Percentiles rank a stretch among this genome's conserved stretches.
Conservation (phyloP, 805 yeast genomes). For the Candida boleticola region DNA sequence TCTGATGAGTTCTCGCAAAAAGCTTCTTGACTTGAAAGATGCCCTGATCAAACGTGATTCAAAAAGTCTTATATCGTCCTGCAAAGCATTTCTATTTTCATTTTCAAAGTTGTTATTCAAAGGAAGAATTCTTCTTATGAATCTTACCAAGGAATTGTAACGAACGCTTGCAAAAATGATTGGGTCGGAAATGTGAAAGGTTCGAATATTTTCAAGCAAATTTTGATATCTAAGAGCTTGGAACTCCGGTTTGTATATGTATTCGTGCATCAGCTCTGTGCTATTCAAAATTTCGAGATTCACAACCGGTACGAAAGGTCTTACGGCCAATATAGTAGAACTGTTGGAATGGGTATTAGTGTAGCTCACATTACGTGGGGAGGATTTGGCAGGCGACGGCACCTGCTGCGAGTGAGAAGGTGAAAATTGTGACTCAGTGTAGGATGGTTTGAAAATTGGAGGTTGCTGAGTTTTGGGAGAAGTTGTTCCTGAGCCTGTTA, state of each 20-base stretch:
- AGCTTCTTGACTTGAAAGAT: background rate
- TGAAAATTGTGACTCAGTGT: background rate
- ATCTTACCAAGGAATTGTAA: constrained; percentile 28
- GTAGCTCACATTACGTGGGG: too few species aligned
- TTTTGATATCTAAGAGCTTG: constrained; percentile 29
- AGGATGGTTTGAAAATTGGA: background rate
- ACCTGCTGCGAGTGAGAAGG: too few species aligned
- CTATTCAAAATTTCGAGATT: constrained; percentile 26
- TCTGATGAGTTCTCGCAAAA: background rate
- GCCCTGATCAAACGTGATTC: background rate
- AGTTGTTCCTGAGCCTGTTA: background rate
- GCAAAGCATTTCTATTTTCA: background rate
- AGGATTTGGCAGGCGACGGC: background rate
- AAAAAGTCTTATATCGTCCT: background rate
- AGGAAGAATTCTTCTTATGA: constrained; percentile 16
- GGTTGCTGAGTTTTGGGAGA: background rate
- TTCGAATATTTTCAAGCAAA: constrained; percentile 29
- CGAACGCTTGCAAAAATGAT: constrained; percentile 36
- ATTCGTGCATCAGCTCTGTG: constrained; percentile 16
- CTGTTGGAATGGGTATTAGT: too few species aligned
- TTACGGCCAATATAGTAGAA: too few species aligned
- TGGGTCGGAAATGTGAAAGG: constrained; percentile 35
- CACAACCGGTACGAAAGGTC: constrained; percentile 19
- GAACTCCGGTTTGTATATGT: constrained; percentile 26
- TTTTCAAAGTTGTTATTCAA: background rate